A percentile compares a stretch with the other conserved stretches of the same genome.
Conservation (phyloP, 192 early-diverging fungal genomes). For the Rhizophlyctis rosea region DNA sequence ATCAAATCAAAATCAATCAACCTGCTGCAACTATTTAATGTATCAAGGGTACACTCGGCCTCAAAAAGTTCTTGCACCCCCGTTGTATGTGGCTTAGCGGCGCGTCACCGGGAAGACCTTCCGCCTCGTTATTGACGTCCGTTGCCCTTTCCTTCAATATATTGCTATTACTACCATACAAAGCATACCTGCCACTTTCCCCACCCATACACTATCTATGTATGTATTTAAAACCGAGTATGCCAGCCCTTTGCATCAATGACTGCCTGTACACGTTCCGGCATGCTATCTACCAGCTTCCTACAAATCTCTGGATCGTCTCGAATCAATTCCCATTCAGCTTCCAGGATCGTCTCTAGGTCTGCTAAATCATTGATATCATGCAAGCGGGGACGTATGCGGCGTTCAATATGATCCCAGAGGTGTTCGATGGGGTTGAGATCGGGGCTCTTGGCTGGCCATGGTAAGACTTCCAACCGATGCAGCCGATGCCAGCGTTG, state of each 20-base stretch:
- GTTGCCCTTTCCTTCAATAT: too few relatives aligned
- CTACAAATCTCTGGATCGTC: neutral
- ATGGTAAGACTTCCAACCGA: neutral
- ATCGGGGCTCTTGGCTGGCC: slow-evolving; percentile 10
- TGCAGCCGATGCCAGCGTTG: neutral
- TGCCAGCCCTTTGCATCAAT: neutral
- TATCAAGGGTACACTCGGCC: too few relatives aligned
- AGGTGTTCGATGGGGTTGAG: slow-evolving; percentile 12
- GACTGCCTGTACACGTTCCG: neutral
- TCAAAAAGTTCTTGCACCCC: too few relatives aligned
- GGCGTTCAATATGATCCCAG: neutral
- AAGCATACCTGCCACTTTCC: too few relatives aligned
- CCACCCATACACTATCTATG: too few relatives aligned
- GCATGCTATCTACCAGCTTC: neutral
- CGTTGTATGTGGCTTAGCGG: too few relatives aligned
- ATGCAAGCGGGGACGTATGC: neutral
- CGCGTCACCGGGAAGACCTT: too few relatives aligned
- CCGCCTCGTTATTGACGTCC: too few relatives aligned
- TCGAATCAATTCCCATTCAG: neutral
- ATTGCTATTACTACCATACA: too few relatives aligned
- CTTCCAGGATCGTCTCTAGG: neutral
- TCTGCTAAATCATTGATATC: too few relatives aligned
- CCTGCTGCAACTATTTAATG: too few relatives aligned
- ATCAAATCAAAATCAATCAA: too few relatives aligned
- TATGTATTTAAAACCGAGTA: neutral